Conservation (phyloP, 192 early-diverging fungal species). For the Cetraspora pellucida region DNA sequence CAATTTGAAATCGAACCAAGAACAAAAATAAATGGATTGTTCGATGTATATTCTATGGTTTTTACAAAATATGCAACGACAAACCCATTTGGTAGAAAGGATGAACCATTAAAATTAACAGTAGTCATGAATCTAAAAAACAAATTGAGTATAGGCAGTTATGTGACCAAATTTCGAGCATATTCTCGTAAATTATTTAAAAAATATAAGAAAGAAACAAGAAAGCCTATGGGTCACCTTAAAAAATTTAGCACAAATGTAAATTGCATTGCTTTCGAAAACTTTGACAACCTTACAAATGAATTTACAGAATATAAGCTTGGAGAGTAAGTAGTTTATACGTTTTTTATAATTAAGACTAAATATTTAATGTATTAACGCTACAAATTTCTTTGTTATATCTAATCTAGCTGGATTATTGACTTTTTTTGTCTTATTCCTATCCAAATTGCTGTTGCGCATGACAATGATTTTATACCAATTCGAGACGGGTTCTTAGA, state of each 20-base stretch:
- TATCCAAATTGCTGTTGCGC: slow-evolving; percentile 30
- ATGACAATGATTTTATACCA: slow-evolving; percentile 32
- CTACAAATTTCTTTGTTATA: neutral
- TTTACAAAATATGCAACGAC: slow-evolving; percentile 28
- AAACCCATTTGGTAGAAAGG: neutral
- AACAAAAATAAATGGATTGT: slow-evolving; percentile 12
- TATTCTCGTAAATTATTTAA: slow-evolving; percentile 7
- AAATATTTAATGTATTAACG: neutral
- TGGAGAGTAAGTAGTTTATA: slow-evolving; percentile 18
- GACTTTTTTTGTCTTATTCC: slow-evolving; percentile 24
- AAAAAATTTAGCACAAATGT: slow-evolving; percentile 12
- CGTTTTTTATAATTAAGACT: neutral
- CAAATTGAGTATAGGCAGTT: neutral
- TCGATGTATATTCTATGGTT: slow-evolving; percentile 29
- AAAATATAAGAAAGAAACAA: slow-evolving; percentile 24
- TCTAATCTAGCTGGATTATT: slow-evolving; percentile 23
- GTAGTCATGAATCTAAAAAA: neutral
- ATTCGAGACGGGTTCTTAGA: slow-evolving; percentile 30
- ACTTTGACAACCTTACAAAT: neutral
- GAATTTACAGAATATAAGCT: neutral
- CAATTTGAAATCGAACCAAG: slow-evolving; percentile 1
- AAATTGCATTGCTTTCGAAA: neutral
- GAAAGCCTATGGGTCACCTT: slow-evolving; percentile 18
- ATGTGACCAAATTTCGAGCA: neutral
- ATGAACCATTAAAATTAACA: slow-evolving; percentile 6